Evolutionary conservation across 2,329 filamentous ascomycete species (phyloP).

Genomic region (Penicillium sp.): DNA sequence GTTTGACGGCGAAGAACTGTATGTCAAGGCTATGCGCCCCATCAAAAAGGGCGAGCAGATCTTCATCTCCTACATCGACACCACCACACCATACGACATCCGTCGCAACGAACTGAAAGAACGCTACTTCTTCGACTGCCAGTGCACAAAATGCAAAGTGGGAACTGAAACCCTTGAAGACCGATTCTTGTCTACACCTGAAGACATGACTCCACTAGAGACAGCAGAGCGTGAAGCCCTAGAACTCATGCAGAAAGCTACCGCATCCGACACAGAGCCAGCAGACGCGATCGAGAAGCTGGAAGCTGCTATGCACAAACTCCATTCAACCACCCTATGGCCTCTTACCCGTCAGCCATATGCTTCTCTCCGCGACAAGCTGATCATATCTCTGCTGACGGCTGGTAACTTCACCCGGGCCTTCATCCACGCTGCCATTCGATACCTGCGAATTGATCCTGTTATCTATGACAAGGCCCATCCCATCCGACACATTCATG

Average conservation of each 20-base stretch:
- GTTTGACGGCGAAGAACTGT: conserved; percentile 53
- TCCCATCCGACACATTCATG: conserved; percentile 54
- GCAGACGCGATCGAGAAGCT: conserved; percentile 35
- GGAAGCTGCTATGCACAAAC: conserved; percentile 39
- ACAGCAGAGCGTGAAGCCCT: conserved; percentile 22
- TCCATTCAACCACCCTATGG: conserved; percentile 44
- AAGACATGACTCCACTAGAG: conserved; percentile 16
- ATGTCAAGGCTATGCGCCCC: conserved; percentile 51
- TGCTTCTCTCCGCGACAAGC: conserved; percentile 52
- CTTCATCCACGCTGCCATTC: conserved; percentile 51
- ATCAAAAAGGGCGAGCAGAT: conserved; percentile 58
- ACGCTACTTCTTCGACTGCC: conserved; percentile 59
- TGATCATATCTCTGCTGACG: conserved; percentile 50
- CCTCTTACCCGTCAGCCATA: conserved; percentile 55
- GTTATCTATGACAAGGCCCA: conserved; percentile 51
- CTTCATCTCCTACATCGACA: conserved; percentile 61
- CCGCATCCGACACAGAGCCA: conserved; percentile 16
- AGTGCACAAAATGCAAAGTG: conserved; percentile 51
- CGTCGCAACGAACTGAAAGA: conserved; percentile 53
- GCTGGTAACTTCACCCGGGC: conserved; percentile 46
- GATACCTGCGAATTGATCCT: conserved; percentile 53
- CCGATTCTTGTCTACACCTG: conserved; percentile 11
- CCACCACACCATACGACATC: conserved; percentile 49
- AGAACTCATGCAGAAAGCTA: conserved; percentile 24
- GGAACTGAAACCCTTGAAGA: conserved; percentile 21